These are phyloP conservation scores for Arachnopeziza araneosa DNA, from an alignment of 2,329 filamentous ascomycete genomes.

Conservation along the genomic window DNA sequence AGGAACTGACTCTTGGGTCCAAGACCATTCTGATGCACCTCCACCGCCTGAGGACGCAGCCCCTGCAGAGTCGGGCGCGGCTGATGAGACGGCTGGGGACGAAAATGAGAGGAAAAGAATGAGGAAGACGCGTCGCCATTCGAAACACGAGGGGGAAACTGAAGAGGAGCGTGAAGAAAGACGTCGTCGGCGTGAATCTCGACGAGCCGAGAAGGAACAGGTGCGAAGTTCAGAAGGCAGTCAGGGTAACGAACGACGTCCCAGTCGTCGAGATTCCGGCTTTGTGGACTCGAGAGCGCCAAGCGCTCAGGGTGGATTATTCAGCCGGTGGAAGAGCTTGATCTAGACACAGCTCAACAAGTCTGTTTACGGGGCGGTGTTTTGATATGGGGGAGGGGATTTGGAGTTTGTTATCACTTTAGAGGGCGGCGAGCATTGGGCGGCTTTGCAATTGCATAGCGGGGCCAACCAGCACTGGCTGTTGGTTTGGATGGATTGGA, in stretches of 20 bases:
- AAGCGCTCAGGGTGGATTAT: slow-evolving; percentile 62
- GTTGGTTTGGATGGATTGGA: background rate
- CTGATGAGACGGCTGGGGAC: slow-evolving; percentile 22
- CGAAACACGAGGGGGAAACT: slow-evolving; percentile 20
- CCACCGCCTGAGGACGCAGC: slow-evolving; percentile 44
- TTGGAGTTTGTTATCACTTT: background rate
- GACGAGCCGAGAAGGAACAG: slow-evolving; percentile 23
- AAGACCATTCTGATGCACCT: slow-evolving; percentile 57
- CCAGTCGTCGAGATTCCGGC: slow-evolving; percentile 23
- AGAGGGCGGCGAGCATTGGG: background rate
- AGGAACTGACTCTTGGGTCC: slow-evolving; percentile 61
- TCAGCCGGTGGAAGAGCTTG: slow-evolving; percentile 27
- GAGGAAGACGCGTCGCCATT: slow-evolving; percentile 25
- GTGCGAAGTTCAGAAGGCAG: slow-evolving; percentile 29
- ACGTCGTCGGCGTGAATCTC: slow-evolving; percentile 24
- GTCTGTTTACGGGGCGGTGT: background rate
- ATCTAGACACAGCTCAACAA: background rate
- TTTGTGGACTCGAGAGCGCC: slow-evolving; percentile 48
- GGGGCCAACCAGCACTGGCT: background rate
- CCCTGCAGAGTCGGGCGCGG: slow-evolving; percentile 7
- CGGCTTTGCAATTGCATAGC: background rate
- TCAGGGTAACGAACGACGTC: slow-evolving; percentile 25
- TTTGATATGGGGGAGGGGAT: background rate
- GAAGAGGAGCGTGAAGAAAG: slow-evolving; percentile 25
- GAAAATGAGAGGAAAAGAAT: slow-evolving; percentile 22